Conservation (phyloP, 2,329 filamentous ascomycete species). For the Trichophyton verrucosum region DNA sequence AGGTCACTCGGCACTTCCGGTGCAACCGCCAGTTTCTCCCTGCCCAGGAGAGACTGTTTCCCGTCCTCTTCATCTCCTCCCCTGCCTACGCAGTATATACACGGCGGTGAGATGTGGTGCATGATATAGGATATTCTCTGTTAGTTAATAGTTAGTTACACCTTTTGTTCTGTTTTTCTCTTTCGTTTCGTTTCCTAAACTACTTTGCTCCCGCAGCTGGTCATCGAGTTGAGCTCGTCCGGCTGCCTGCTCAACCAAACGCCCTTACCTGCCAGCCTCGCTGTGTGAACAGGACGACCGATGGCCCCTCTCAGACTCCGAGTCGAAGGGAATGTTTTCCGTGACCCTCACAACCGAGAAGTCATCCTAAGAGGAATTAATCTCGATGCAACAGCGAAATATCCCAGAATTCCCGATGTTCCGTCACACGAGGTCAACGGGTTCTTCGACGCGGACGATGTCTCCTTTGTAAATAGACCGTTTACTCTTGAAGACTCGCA, state of each 20-base stretch:
- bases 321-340: conserved; percentile 76
- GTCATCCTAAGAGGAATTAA: conserved; percentile 90
- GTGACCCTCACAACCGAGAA: conserved; percentile 69
- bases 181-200: not conserved
- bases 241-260: not conserved
- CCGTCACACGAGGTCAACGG: conserved; percentile 64
- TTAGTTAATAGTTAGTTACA: not conserved
- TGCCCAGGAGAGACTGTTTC: not conserved
- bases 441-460: conserved; percentile 87
- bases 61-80: not conserved
- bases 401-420: conserved; percentile 65
- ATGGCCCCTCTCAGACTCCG: conserved; percentile 68
- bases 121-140: not conserved
- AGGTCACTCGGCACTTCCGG: conserved; percentile 1
- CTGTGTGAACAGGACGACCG: not conserved
- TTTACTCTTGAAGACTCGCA: conserved; percentile 75
- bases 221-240: not conserved
- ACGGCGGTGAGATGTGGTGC: not conserved
- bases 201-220: not conserved
- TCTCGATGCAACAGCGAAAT: conserved; percentile 79
- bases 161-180: not conserved
- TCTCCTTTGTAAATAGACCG: conserved; percentile 77
- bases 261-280: not conserved
- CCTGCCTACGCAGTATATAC: not conserved
- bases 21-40: not conserved